These are phyloP conservation scores for Aspergillus carlsbadensis DNA, from an alignment of 495 filamentous ascomycete genomes.

Conservation along the genomic window DNA sequence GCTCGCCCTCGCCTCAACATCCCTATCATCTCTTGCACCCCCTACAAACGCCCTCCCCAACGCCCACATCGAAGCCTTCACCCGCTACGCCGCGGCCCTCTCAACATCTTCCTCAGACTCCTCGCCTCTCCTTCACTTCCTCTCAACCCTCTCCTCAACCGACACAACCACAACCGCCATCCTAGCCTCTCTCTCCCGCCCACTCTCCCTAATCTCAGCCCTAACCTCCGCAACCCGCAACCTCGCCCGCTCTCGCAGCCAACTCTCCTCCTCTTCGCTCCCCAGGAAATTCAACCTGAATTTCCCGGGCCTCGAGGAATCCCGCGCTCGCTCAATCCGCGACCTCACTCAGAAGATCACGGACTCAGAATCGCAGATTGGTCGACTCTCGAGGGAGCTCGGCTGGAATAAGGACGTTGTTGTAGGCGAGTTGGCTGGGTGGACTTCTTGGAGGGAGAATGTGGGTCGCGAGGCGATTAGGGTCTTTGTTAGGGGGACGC, in stretches of 20 bases:
- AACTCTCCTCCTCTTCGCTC: constrained; percentile 53
- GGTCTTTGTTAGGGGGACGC: constrained; percentile 72
- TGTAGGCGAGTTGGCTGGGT: constrained; percentile 86
- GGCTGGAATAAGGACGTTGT: constrained; percentile 92
- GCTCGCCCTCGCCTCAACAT: constrained; percentile 54
- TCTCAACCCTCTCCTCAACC: constrained; percentile 70
- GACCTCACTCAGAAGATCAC: constrained; percentile 75
- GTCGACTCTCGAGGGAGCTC: constrained; percentile 70
- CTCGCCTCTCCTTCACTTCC: constrained; percentile 67
- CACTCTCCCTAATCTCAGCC: constrained; percentile 69
- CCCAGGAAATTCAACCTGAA: constrained; percentile 53
- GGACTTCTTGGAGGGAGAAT: constrained; percentile 83
- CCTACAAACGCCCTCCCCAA: constrained; percentile 57
- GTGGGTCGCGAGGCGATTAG: constrained; percentile 72
- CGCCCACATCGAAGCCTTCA: constrained; percentile 67
- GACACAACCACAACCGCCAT: constrained; percentile 79
- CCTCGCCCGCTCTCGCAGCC: constrained; percentile 72
- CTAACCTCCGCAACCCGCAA: constrained; percentile 64
- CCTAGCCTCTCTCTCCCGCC: constrained; percentile 76
- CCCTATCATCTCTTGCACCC: constrained; percentile 47
- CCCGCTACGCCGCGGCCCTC: constrained; percentile 66
- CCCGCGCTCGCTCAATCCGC: constrained; percentile 73
- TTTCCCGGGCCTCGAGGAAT: constrained; percentile 73
- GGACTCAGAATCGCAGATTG: constrained; percentile 61
- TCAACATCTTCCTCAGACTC: constrained; percentile 67